Percentiles rank a stretch among this genome's conserved stretches.
phyloP scores from a whole-genome alignment of 371 early-diverging fungal genomes.

The Blakeslea trispora region DNA sequence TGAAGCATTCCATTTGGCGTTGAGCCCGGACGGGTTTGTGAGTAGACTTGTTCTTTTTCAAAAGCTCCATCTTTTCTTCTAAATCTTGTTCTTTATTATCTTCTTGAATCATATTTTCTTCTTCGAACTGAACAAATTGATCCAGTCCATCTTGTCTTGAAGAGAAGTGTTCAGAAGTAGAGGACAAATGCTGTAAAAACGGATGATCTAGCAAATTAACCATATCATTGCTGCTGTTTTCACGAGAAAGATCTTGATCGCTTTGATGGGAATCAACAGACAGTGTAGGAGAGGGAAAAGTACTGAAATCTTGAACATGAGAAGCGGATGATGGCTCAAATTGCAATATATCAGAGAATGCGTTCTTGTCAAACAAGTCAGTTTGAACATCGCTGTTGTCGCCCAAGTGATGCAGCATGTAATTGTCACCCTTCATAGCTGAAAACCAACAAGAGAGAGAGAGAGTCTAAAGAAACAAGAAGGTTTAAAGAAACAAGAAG shows the following conservation, averaged over 20 bases:
- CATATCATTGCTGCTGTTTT: background rate
- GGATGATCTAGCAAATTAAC: constrained; percentile 7
- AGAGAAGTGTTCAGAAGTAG: background rate
- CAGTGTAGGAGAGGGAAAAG: constrained; percentile 18
- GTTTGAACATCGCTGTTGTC: background rate
- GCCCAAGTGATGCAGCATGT: constrained; percentile 12
- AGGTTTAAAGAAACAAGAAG: background rate
- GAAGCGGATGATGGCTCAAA: constrained; percentile 22
- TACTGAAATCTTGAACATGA: constrained; percentile 27
- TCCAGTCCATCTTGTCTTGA: constrained; percentile 15
- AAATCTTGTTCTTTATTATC: background rate
- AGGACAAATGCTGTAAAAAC: constrained; percentile 1
- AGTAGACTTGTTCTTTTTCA: constrained; percentile 10
- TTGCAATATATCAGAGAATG: constrained; percentile 20
- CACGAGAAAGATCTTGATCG: constrained; percentile 6
- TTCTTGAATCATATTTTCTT: constrained; percentile 1
- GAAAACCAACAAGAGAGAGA: too few relatives aligned
- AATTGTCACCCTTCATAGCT: constrained; percentile 12
- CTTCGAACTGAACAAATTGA: constrained; percentile 22
- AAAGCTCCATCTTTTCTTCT: background rate
- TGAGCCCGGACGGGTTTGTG: constrained; percentile 8
- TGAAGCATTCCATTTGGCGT: constrained; percentile 71
- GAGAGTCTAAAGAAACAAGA: background rate
- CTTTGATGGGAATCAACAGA: constrained; percentile 17
- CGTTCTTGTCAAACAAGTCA: constrained; percentile 14